These are phyloP conservation scores for Simplicillium aogashimaense DNA, from an alignment of 2,329 filamentous ascomycete genomes.

Conservation along the genomic window DNA sequence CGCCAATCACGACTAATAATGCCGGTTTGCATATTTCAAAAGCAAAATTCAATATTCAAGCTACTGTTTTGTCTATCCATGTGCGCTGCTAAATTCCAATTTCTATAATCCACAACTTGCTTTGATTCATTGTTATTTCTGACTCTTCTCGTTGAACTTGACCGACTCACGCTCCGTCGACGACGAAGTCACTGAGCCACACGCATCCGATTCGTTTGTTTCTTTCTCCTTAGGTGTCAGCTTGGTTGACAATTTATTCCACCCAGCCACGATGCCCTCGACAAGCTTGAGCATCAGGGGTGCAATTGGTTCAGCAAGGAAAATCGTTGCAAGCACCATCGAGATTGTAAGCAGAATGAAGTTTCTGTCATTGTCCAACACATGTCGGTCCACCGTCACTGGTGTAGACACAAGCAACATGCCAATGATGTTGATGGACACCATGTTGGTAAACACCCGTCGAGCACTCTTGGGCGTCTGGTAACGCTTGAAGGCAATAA, in stretches of 20 bases:
- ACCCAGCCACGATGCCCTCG: constrained; percentile 9
- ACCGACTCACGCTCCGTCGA: background rate
- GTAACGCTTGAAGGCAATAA: constrained; percentile 11
- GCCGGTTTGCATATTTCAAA: no score
- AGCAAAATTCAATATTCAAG: no score
- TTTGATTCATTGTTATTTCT: background rate
- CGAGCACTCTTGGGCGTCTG: constrained; percentile 11
- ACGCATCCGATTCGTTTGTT: background rate
- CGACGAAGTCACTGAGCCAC: background rate
- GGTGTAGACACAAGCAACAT: constrained; percentile 11
- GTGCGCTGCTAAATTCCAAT: no score
- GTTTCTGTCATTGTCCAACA: constrained; percentile 7
- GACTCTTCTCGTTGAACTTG: background rate
- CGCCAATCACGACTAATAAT: no score
- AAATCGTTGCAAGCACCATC: constrained; percentile 11
- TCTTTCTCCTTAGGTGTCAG: background rate
- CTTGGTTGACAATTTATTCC: constrained; percentile 1
- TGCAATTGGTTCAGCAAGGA: constrained; percentile 11
- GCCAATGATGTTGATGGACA: constrained; percentile 11
- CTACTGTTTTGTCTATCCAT: no score
- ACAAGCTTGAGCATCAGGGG: constrained; percentile 8
- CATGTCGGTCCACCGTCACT: constrained; percentile 8
- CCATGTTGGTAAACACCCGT: constrained; percentile 12
- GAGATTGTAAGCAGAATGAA: constrained; percentile 10
- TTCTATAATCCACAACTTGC: no score